Evolutionary conservation across 768 basidiomycete genomes (phyloP).

Genomic region (Psilocybe subaeruginosa): DNA sequence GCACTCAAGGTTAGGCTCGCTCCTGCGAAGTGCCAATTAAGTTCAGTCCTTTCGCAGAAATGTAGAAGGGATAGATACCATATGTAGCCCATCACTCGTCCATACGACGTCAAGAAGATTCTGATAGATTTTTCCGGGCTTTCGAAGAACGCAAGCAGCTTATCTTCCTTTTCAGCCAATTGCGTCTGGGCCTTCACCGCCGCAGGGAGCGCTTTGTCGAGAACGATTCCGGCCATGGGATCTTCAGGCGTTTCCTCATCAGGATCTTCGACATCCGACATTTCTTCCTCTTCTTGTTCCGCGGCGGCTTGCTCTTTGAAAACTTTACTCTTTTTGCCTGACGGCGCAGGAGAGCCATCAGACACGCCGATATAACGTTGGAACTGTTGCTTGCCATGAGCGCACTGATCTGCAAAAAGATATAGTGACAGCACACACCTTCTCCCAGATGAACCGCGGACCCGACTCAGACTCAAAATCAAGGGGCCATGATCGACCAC

Average conservation of each 20-base stretch:
- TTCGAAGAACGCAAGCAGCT: slow-evolving; percentile 55
- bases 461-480: slow-evolving; percentile 32
- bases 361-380: slow-evolving; percentile 60
- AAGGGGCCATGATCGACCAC: slow-evolving; percentile 41
- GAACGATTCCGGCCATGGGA: slow-evolving; percentile 7
- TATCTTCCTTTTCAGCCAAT: slow-evolving; percentile 45
- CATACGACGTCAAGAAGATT: slow-evolving; percentile 74
- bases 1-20: slow-evolving; percentile 41
- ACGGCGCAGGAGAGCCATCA: slow-evolving; percentile 10
- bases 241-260: background rate
- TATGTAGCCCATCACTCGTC: slow-evolving; percentile 66
- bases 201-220: slow-evolving; percentile 2
- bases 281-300: slow-evolving; percentile 30
- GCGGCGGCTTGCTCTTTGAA: slow-evolving; percentile 38
- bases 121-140: slow-evolving; percentile 61
- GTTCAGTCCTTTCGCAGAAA: background rate
- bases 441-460: slow-evolving; percentile 62
- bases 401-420: slow-evolving; percentile 1
- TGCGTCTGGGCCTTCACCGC: slow-evolving; percentile 17
- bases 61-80: slow-evolving; percentile 47
- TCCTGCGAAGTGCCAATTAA: slow-evolving; percentile 29
- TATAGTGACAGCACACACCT: slow-evolving; percentile 39
- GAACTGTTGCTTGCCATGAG: slow-evolving; percentile 42
- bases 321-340: slow-evolving; percentile 23
- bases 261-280: slow-evolving; percentile 16